A percentile compares a stretch with the other conserved stretches of the same genome.
Evolutionary conservation across 2,329 filamentous ascomycete species (phyloP).

Genomic region (Metarhizium guizhouense): DNA sequence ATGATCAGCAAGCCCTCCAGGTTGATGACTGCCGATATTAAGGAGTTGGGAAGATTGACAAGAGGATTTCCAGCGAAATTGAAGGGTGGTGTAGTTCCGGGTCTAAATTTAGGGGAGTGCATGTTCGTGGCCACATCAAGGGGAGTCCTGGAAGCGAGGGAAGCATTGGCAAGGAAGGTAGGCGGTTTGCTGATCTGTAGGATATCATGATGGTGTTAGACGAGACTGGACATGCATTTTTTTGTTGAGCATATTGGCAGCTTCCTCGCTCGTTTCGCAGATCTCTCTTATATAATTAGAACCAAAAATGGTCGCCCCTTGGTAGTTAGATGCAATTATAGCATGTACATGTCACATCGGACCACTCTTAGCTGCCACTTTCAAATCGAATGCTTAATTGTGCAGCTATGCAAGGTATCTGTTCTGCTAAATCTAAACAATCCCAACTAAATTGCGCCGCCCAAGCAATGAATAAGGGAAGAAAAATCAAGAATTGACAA

Average conservation of each 20-base stretch:
- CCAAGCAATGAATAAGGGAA: not conserved
- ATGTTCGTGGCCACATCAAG: constrained; percentile 70
- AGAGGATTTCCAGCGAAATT: constrained; percentile 53
- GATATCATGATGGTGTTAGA: constrained; percentile 34
- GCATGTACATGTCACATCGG: not conserved
- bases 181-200: constrained; percentile 76
- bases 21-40: constrained; percentile 55
- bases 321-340: not conserved
- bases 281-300: not conserved
- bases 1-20: constrained; percentile 68
- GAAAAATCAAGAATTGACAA: no score
- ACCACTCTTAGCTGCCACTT: not conserved
- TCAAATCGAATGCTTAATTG: constrained; percentile 1
- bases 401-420: constrained; percentile 12
- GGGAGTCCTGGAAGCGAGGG: constrained; percentile 72
- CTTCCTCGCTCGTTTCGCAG: not conserved
- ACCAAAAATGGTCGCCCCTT: not conserved
- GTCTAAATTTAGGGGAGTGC: constrained; percentile 72
- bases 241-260: not conserved
- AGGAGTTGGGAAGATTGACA: constrained; percentile 54
- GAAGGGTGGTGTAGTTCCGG: constrained; percentile 60
- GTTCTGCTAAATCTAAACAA: constrained; percentile 1
- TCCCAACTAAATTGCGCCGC: not conserved
- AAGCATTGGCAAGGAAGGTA: constrained; percentile 70
- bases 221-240: not conserved